Conservation (phyloP, 441 rosid species). For the Euphorbia corollata region DNA sequence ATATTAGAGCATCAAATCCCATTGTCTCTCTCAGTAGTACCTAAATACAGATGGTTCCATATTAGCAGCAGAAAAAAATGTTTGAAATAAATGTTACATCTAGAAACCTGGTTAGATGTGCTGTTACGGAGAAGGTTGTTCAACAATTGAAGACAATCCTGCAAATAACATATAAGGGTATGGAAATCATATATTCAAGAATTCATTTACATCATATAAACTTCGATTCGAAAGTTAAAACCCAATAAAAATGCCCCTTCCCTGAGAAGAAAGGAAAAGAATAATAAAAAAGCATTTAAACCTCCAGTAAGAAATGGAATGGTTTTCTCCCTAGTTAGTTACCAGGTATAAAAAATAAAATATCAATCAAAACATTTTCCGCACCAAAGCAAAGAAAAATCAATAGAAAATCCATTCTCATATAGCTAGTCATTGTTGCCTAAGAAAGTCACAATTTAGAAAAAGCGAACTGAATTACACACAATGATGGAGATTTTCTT, state of each 20-base stretch:
- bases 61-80: constrained; percentile 22
- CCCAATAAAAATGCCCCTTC: neutral
- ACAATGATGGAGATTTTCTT: constrained; percentile 2
- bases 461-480: neutral
- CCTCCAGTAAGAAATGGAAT: neutral
- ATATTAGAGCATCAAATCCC: constrained; percentile 74
- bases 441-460: neutral
- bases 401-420: neutral
- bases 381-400: neutral
- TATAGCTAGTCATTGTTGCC: neutral
- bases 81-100: constrained; percentile 5
- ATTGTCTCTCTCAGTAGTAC: constrained; percentile 81
- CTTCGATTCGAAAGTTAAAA: neutral
- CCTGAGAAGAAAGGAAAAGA: neutral
- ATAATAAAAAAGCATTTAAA: neutral
- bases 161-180: constrained; percentile 17
- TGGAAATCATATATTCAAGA: constrained; percentile 6
- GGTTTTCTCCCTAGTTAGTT: neutral
- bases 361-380: neutral
- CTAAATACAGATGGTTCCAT: constrained; percentile 31
- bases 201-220: constrained; percentile 12
- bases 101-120: constrained; percentile 76
- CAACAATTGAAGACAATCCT: constrained; percentile 91
- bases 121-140: constrained; percentile 83
- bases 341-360: neutral